Evolutionary conservation across 441 rosid genomes (phyloP).

Genomic region (Capsella rubella): DNA sequence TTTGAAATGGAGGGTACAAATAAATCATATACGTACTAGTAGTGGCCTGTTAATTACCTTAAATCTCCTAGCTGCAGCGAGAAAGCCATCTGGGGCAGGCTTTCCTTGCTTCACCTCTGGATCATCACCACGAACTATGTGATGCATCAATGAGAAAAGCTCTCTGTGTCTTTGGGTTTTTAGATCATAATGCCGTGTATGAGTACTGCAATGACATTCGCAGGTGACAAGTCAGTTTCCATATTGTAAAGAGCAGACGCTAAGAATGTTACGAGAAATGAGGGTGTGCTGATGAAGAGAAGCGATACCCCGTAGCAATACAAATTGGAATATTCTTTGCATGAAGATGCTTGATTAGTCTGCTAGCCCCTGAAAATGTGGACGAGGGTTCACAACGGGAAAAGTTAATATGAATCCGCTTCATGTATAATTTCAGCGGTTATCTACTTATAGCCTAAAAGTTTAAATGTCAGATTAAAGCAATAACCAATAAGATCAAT

Average conservation of each 20-base stretch:
- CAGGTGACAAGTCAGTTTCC: not conserved
- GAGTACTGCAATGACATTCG: conserved; percentile 60
- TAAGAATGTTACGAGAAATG: not conserved
- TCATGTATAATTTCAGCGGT: not conserved
- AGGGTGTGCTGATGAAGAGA: conserved; percentile 3
- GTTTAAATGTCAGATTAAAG: not conserved
- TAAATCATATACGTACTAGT: not conserved
- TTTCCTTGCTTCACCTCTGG: conserved; percentile 96
- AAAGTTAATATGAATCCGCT: not conserved
- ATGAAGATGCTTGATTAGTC: conserved; percentile 78
- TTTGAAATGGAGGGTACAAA: not conserved
- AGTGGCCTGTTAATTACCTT: conserved; percentile 54
- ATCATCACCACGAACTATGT: conserved; percentile 91
- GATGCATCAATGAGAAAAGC: conserved; percentile 94
- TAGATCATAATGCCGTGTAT: conserved; percentile 75
- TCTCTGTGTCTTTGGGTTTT: conserved; percentile 84
- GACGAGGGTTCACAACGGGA: not conserved
- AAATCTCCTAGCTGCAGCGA: conserved; percentile 90
- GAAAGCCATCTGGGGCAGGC: conserved; percentile 90
- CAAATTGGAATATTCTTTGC: conserved; percentile 77
- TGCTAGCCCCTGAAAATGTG: conserved; percentile 68
- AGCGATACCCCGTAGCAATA: conserved; percentile 84
- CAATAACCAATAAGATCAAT: not conserved
- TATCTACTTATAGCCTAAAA: not conserved
- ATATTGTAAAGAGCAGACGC: conserved; percentile 1